Percentiles rank a stretch among this genome's conserved stretches.
Evolutionary conservation across 2,329 filamentous ascomycete species (phyloP).

Genomic region (Pestalotiopsis fici): DNA sequence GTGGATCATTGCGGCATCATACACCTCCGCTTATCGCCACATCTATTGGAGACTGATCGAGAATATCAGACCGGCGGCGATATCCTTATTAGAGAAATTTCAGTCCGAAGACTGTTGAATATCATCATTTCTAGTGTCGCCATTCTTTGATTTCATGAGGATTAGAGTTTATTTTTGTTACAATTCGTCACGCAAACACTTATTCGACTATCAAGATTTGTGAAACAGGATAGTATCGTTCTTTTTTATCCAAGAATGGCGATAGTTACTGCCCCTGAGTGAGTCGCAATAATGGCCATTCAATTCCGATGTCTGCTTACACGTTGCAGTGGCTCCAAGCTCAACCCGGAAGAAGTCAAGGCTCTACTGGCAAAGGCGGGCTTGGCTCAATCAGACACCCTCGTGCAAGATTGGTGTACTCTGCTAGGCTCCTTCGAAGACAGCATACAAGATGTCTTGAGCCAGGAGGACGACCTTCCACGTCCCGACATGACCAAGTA

Average conservation of each 20-base stretch:
- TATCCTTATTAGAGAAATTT: neutral
- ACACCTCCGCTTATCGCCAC: neutral
- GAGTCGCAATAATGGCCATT: neutral
- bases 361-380: constrained; percentile 21
- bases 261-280: neutral
- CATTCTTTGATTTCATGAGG: neutral
- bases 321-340: neutral
- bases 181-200: too few relatives aligned
- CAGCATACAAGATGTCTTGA: neutral
- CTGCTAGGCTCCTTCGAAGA: neutral
- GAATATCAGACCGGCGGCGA: neutral
- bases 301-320: neutral
- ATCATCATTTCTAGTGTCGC: neutral
- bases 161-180: too few relatives aligned
- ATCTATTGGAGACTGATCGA: neutral
- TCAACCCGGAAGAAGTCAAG: constrained; percentile 15
- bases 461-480: neutral
- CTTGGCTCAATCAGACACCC: constrained; percentile 16
- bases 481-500: constrained; percentile 25
- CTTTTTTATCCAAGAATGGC: neutral
- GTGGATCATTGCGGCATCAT: neutral
- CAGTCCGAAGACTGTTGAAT: neutral
- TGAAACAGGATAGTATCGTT: neutral
- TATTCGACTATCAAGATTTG: neutral
- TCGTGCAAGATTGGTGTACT: constrained; percentile 15